Percentiles rank a stretch among this genome's conserved stretches.
phyloP scores from a whole-genome alignment of 148 eudicot species.

The Linanthus parryae region DNA sequence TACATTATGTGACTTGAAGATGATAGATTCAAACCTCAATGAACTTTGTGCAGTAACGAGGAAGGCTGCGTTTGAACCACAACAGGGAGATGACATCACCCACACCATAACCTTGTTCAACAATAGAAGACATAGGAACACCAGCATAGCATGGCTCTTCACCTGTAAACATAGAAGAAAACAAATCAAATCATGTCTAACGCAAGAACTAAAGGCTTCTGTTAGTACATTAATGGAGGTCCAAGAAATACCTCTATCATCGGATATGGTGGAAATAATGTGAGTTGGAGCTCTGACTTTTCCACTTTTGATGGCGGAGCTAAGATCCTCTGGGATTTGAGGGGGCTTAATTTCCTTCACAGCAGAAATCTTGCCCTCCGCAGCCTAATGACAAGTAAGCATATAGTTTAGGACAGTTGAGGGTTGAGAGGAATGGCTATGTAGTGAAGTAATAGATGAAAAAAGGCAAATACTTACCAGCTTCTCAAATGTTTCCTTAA shows the following conservation, averaged over 20 bases:
- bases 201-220: neutral
- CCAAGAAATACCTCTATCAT: conserved; percentile 93
- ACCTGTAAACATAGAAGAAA: conserved; percentile 37
- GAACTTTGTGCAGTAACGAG: conserved; percentile 89
- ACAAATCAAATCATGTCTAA: neutral
- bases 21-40: conserved; percentile 70
- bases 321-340: conserved; percentile 96
- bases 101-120: conserved; percentile 89
- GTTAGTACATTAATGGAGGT: neutral
- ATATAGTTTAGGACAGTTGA: neutral
- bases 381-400: conserved; percentile 34
- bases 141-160: conserved; percentile 98
- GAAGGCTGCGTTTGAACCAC: conserved; percentile 99
- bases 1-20: no score
- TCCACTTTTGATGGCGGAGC: conserved; percentile 83
- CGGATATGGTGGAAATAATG: conserved; percentile 94
- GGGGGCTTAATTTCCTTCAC: conserved; percentile 92
- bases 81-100: conserved; percentile 95
- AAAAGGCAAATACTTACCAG: conserved; percentile 38
- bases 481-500: conserved; percentile 77
- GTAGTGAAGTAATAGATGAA: neutral
- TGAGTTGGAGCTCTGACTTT: conserved; percentile 99
- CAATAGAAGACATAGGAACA: conserved; percentile 92
- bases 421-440: neutral
- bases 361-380: conserved; percentile 61